Evolutionary conservation across 2,329 filamentous ascomycete species (phyloP), one percentile per base, ranked within the genome.

Genomic region (Exophiala bonariae): DNA sequence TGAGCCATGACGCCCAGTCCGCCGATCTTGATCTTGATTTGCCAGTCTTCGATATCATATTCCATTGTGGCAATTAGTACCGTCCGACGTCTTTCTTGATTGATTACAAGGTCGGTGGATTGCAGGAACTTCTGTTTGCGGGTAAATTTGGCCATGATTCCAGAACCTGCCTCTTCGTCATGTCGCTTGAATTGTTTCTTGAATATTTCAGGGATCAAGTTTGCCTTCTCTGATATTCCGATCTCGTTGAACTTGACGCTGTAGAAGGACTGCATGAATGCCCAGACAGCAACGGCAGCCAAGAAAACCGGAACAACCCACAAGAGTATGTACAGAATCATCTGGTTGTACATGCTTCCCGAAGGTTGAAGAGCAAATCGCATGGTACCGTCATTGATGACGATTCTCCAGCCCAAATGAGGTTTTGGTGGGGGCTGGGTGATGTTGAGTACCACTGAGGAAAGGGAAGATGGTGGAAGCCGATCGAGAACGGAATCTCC

Each of bases 11-110:
- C 82, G 63, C 83, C 83, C 3, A 86, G 71, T 50, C 83, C 83
- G 50, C 83, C 83, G 37, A 86, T 86, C 66, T 86, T 86, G 66
- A 86, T 82, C 65, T 84, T 86, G 66, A 86, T 82, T 3, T 67
- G 74, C 80, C 83, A 86, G 60, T 86, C 83, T 45, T 83, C 80
- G 50, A 86, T 85, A 52, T 86, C 81, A 64, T 86, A 86, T 63
- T 86, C 83, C 80, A 86, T 85, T 5, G 83, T 86, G 10, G 81
- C 83, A 43, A 86, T 83, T 17, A 86, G 72, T 2, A 85, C 78
- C 23, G 76, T 84, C n/a, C 79, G 70, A 3, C 56, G 52, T 75
- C 61, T 56, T 76, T 73, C 45, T 69, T 68, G 55, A 70, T 75
- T 50, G 73, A 79, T 5, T 73, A 75, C 20, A 72, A 66, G 43